Percentiles rank a stretch among this genome's conserved stretches.
Conservation (phyloP, 2,329 filamentous ascomycete species). For the Capronia americana region DNA sequence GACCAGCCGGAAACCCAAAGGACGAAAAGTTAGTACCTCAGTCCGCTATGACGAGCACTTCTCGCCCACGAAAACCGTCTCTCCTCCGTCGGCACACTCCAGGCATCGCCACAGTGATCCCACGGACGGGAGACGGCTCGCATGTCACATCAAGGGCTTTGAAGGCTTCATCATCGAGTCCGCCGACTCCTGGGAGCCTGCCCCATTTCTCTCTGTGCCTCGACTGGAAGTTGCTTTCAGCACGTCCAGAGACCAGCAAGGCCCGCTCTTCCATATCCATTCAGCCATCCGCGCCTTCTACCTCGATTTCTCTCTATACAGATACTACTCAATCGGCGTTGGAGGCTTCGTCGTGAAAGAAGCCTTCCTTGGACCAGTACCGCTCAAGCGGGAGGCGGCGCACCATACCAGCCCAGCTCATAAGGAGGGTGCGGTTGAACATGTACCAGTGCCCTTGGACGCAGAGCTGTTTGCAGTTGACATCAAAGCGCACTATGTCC, state of each 20-base stretch:
- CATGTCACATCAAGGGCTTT: conserved; percentile 79
- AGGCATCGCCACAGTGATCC: conserved; percentile 52
- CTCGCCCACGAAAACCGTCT: conserved; percentile 59
- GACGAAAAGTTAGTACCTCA: conserved; percentile 75
- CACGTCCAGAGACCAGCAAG: conserved; percentile 83
- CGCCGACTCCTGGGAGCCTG: conserved; percentile 79
- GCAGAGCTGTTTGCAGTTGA: conserved; percentile 80
- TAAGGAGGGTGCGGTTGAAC: conserved; percentile 38
- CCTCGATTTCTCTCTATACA: conserved; percentile 88
- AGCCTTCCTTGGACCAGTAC: conserved; percentile 60
- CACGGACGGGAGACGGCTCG: conserved; percentile 77
- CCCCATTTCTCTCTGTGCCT: conserved; percentile 85
- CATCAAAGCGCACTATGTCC: conserved; percentile 78
- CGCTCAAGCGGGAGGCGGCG: conserved; percentile 22
- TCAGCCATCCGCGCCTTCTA: conserved; percentile 79
- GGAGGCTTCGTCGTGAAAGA: conserved; percentile 76
- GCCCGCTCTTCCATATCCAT: conserved; percentile 85
- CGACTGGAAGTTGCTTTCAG: conserved; percentile 85
- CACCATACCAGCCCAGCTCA: conserved; percentile 26
- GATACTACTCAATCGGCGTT: conserved; percentile 87
- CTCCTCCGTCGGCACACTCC: conserved; percentile 56
- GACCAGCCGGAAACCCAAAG: conserved; percentile 61
- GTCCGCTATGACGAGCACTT: conserved; percentile 71
- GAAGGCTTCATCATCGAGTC: conserved; percentile 92
- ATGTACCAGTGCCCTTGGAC: conserved; percentile 38